Percentiles rank a stretch among this genome's conserved stretches.
Evolutionary conservation across 805 yeast species (phyloP).

Genomic region (Candida khao-thaluensis): DNA sequence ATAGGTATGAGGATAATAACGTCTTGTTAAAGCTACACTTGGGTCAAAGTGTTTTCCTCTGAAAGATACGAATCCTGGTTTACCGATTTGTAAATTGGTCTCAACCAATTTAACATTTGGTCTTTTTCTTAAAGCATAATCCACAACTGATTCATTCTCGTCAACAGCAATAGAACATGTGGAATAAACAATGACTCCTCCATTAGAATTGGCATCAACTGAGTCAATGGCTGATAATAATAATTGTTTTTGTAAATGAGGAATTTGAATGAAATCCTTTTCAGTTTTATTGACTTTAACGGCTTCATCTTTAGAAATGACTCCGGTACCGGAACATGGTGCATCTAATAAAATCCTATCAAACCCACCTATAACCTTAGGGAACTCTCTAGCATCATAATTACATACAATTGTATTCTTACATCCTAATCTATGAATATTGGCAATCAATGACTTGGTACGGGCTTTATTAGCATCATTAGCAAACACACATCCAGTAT

Average conservation of each 20-base stretch:
- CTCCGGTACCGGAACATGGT: slow-evolving; percentile 99
- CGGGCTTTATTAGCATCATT: slow-evolving; percentile 96
- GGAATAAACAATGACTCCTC: slow-evolving; percentile 93
- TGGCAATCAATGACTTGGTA: slow-evolving; percentile 94
- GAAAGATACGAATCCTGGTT: slow-evolving; percentile 89
- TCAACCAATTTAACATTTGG: slow-evolving; percentile 95
- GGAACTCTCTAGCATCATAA: slow-evolving; percentile 97
- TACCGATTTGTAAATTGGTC: slow-evolving; percentile 89
- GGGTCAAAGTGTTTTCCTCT: slow-evolving; percentile 90
- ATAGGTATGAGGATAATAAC: slow-evolving; percentile 98
- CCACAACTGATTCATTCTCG: slow-evolving; percentile 98
- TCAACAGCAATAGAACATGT: slow-evolving; percentile 98
- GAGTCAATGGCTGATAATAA: slow-evolving; percentile 94
- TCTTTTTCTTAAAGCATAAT: slow-evolving; percentile 92
- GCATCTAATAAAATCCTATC: slow-evolving; percentile 95
- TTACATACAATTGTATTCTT: slow-evolving; percentile 95
- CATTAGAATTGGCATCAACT: slow-evolving; percentile 91
- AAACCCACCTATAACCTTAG: slow-evolving; percentile 97
- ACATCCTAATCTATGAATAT: slow-evolving; percentile 95
- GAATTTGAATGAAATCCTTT: slow-evolving; percentile 93
- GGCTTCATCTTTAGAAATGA: slow-evolving; percentile 93
- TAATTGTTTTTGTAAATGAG: slow-evolving; percentile 93
- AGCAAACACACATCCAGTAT: slow-evolving; percentile 96
- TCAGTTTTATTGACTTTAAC: slow-evolving; percentile 93
- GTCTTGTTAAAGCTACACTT: slow-evolving; percentile 74